Evolutionary conservation across 169 alveolate genomes (phyloP).

Genomic region (Eimeria tenella): DNA sequence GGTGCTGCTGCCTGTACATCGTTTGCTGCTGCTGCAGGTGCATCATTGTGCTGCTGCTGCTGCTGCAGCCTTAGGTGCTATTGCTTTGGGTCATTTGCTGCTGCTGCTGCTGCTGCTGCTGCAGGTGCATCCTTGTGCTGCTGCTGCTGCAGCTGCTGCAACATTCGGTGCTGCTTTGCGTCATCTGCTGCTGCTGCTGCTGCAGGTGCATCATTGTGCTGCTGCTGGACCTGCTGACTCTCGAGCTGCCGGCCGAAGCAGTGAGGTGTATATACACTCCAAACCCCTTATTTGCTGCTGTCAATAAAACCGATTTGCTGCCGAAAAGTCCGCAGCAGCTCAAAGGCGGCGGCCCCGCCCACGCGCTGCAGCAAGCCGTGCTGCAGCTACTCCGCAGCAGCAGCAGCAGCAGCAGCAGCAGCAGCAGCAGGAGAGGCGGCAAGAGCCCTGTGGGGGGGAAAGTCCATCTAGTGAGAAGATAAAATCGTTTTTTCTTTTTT

Average conservation of each 20-base stretch:
- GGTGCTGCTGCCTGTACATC: no score
- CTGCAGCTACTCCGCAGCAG: background rate
- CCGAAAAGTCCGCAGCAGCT: background rate
- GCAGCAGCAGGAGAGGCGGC: background rate
- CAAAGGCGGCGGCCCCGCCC: conserved; percentile 2
- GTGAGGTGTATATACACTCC: background rate
- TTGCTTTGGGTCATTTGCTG: background rate
- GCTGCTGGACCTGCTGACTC: background rate
- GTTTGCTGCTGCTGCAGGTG: conserved; percentile 10
- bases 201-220: conserved; percentile 20
- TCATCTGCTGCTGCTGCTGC: conserved; percentile 27
- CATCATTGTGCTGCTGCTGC: background rate
- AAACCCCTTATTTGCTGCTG: background rate
- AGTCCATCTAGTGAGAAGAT: background rate
- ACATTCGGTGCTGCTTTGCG: no score
- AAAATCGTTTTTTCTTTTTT: no score
- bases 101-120: background rate
- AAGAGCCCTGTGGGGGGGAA: background rate
- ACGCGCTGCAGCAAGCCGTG: conserved; percentile 8
- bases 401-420: conserved; percentile 11
- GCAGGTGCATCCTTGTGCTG: no score
- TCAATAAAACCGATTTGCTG: background rate
- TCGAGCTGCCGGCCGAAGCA: background rate
- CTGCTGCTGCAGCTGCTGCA: no score
- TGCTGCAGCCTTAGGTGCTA: background rate